Conservation (phyloP, 2,329 filamentous ascomycete genomes). For the Cucurbitaria berberidis region DNA sequence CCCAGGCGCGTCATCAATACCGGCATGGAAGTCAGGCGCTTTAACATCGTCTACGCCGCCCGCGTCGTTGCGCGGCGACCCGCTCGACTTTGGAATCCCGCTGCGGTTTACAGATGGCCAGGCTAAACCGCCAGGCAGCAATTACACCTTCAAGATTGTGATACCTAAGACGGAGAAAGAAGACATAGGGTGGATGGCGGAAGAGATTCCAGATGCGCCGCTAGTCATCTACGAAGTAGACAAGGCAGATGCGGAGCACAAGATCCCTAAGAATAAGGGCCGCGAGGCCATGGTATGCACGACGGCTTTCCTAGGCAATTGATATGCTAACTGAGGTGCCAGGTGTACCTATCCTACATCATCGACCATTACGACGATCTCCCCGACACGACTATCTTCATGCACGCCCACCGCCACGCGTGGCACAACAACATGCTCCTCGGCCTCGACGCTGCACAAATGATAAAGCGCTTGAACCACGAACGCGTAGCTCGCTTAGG, state of each 20-base stretch:
- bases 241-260: slow-evolving; percentile 56
- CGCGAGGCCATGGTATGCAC: slow-evolving; percentile 62
- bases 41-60: slow-evolving; percentile 16
- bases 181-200: slow-evolving; percentile 45
- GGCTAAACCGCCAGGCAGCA: slow-evolving; percentile 42
- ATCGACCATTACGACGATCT: slow-evolving; percentile 67
- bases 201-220: slow-evolving; percentile 42
- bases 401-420: slow-evolving; percentile 60
- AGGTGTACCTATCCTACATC: slow-evolving; percentile 65
- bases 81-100: slow-evolving; percentile 46
- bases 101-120: slow-evolving; percentile 39
- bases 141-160: slow-evolving; percentile 46
- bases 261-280: slow-evolving; percentile 65
- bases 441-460: slow-evolving; percentile 57
- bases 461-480: slow-evolving; percentile 59
- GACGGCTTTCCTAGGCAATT: not conserved
- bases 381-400: slow-evolving; percentile 65
- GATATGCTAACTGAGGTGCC: slow-evolving; percentile 10
- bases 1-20: slow-evolving; percentile 13
- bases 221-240: slow-evolving; percentile 60
- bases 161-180: slow-evolving; percentile 49
- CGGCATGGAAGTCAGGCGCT: slow-evolving; percentile 20
- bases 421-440: slow-evolving; percentile 67
- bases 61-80: slow-evolving; percentile 27
- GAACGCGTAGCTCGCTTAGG: slow-evolving; percentile 60